Conservation (phyloP, 495 filamentous ascomycete species). For the Sabuloglossum arenarium region DNA sequence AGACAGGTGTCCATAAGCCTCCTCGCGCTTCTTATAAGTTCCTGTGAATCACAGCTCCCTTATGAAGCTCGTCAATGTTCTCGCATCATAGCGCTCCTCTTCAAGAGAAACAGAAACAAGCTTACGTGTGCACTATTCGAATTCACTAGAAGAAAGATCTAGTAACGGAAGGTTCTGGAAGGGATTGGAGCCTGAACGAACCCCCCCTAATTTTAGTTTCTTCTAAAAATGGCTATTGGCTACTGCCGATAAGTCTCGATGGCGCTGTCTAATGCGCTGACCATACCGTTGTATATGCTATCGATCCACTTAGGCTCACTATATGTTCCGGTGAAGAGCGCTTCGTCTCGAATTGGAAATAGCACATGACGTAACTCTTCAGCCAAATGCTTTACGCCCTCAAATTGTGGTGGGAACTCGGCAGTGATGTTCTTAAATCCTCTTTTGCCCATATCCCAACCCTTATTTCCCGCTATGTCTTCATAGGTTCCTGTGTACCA, state of each 20-base stretch:
- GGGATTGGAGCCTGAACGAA: no score
- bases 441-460: neutral
- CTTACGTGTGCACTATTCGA: no score
- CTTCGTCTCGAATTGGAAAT: neutral
- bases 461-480: neutral
- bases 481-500: neutral
- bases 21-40: no score
- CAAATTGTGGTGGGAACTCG: neutral
- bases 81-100: no score
- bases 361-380: neutral
- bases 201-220: slow-evolving; percentile 6
- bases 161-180: no score
- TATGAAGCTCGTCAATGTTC: no score
- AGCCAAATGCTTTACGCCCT: neutral
- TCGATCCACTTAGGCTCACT: neutral
- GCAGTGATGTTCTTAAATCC: neutral
- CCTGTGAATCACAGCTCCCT: no score
- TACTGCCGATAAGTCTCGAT: neutral
- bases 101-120: no score
- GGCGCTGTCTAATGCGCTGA: neutral
- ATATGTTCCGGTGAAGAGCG: slow-evolving; percentile 1
- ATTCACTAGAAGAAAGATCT: no score
- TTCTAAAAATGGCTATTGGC: no score
- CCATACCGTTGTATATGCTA: neutral
- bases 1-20: no score